These are phyloP conservation scores for Fusarium falciforme DNA, from an alignment of 2,329 filamentous ascomycete species.

Conservation along the genomic window DNA sequence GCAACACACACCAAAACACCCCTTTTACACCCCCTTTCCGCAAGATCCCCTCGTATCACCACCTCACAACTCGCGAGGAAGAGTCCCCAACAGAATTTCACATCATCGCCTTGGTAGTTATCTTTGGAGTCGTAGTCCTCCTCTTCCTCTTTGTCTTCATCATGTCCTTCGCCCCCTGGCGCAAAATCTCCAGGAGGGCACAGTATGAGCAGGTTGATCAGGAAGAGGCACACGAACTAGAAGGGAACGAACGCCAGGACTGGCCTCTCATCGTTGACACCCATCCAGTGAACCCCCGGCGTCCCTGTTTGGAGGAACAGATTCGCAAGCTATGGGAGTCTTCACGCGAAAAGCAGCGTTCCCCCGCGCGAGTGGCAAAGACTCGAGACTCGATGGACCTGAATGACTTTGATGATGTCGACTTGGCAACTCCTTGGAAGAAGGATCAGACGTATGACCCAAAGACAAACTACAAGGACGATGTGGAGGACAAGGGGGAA, in stretches of 20 bases:
- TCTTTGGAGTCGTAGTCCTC: not conserved
- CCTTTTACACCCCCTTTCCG: not conserved
- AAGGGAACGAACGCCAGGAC: not conserved
- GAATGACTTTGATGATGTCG: not conserved
- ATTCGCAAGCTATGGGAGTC: not conserved
- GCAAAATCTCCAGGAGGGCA: not conserved
- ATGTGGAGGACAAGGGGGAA: not conserved
- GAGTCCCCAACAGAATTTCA: not conserved
- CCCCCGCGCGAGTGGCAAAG: not conserved
- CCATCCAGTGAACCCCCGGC: not conserved
- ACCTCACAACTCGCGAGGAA: not conserved
- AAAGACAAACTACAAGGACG: not conserved
- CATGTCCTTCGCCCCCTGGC: slow-evolving; percentile 3
- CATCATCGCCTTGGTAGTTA: not conserved
- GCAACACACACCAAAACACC: not conserved
- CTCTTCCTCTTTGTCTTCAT: not conserved
- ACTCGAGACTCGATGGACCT: not conserved
- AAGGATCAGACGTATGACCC: not conserved
- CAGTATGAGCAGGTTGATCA: not conserved
- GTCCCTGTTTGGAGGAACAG: not conserved
- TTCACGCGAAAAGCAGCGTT: not conserved
- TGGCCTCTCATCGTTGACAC: not conserved
- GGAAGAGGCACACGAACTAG: not conserved
- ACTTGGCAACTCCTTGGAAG: not conserved
- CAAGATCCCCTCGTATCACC: not conserved